phyloP scores from a whole-genome alignment of 306 rosid species.

The Trifolium subterraneum region DNA sequence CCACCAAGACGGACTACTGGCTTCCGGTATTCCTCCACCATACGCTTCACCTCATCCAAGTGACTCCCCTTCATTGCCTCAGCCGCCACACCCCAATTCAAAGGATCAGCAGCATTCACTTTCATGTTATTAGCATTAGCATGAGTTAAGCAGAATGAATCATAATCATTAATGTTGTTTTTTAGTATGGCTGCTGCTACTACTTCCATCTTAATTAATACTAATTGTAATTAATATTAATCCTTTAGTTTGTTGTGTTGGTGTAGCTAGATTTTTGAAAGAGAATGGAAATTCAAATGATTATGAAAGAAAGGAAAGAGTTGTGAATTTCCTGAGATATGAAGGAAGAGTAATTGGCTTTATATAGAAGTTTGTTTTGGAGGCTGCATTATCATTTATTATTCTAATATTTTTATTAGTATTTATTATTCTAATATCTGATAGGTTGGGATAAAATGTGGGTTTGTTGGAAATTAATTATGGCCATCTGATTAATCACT shows the following conservation, averaged over 20 bases:
- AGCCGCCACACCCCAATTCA: slow-evolving; percentile 75
- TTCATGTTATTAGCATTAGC: background rate
- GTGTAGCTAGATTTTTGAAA: background rate
- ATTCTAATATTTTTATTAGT: background rate
- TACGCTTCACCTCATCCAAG: slow-evolving; percentile 83
- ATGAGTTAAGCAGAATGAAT: slow-evolving; percentile 44
- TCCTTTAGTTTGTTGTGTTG: background rate
- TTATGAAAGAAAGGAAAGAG: slow-evolving; percentile 18
- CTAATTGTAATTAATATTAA: background rate
- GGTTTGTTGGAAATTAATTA: slow-evolving; percentile 53
- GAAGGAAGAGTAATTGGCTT: slow-evolving; percentile 22
- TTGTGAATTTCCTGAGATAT: slow-evolving; percentile 41
- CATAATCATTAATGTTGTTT: slow-evolving; percentile 44
- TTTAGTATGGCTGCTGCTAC: slow-evolving; percentile 32
- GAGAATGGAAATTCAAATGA: slow-evolving; percentile 7
- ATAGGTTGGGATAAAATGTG: no score
- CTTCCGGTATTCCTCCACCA: slow-evolving; percentile 76
- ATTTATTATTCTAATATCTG: no score
- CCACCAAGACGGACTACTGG: slow-evolving; percentile 78
- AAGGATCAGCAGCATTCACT: slow-evolving; percentile 50
- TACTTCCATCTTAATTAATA: slow-evolving; percentile 44
- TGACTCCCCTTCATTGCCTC: slow-evolving; percentile 78
- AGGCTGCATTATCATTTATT: background rate
- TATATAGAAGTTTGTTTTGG: slow-evolving; percentile 44
- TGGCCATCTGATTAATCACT: slow-evolving; percentile 35